Percentiles rank a stretch among this genome's conserved stretches.
Conservation (phyloP, 2,329 filamentous ascomycete species). For the Aspergillus fumigatiaffinis region DNA sequence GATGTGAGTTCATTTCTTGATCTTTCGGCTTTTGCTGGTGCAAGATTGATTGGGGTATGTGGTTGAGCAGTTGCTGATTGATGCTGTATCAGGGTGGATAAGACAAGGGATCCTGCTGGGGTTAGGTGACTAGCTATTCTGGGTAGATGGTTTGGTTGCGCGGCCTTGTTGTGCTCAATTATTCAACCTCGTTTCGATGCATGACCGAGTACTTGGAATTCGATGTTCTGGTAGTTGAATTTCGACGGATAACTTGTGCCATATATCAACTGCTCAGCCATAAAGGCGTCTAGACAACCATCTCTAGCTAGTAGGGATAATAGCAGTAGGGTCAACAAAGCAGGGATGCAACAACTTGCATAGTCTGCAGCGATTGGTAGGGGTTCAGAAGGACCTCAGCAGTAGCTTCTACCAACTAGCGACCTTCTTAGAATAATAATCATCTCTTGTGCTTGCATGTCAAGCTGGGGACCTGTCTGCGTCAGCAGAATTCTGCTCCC, state of each 20-base stretch:
- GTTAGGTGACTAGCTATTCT: background rate
- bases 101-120: background rate
- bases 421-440: background rate
- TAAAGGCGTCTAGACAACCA: no score
- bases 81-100: background rate
- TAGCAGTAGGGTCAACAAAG: no score
- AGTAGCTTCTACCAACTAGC: background rate
- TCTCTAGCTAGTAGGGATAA: no score
- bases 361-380: background rate
- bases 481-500: no score
- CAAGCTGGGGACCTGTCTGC: background rate
- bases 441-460: background rate
- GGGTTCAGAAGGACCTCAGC: background rate
- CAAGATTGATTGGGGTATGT: background rate
- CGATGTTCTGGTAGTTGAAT: background rate
- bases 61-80: background rate
- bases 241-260: background rate
- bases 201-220: background rate
- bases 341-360: background rate
- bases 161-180: background rate
- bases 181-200: no score
- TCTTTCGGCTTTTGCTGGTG: no score
- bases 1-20: background rate
- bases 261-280: no score
- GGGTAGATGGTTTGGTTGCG: background rate